Evolutionary conservation across 805 yeast species (phyloP), one percentile per base, ranked within the genome.

Genomic region (Candida bentonensis): DNA sequence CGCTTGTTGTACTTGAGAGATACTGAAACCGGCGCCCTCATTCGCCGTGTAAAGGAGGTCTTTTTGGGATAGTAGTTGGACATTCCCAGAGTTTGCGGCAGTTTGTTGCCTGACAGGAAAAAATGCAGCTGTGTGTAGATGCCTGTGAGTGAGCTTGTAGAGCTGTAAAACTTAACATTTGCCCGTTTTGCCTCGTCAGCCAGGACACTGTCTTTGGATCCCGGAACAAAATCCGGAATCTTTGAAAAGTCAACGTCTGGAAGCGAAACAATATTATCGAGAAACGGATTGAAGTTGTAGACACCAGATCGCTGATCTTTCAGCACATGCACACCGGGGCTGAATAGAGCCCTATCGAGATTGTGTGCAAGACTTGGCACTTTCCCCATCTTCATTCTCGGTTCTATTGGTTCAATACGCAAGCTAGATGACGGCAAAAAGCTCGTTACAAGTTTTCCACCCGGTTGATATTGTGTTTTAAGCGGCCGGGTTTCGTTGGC

Each of bases 131-230:
- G 94, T 2, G 78, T 68, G 40, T 89, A 67, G 0, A 79, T 62
- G 1, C 79, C 69, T 0, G 97, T 88, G 83, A 89, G 73, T 1
- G 95, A 82, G 17, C 94, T 82, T 0, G 97, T 87, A 1, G 96
- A 86, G 1, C 94, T 82, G 46, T 73, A 74, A 56, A 69, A 89
- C 45, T 60, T 57, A 23, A 48, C 48, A 15, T 55, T 51, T 4
- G 56, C 23, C 15, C 59, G 49, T 4, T 53, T 50, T 0, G 89
- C 78, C 7, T 81, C 58, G 3, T 65, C 44, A 1, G 72, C 53
- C 41, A 89, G 65, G 0, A 54, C 55, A 11, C 56, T 48, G 63
- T 89, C 96, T 53, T 74, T 74, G 2, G 83, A 74, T 0, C 94
- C 78, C 0, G 85, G 71, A 5, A 78, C 70, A 53, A 79, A 88